Evolutionary conservation across 2,329 filamentous ascomycete genomes (phyloP), one percentile per base, ranked within the genome.

Genomic region (Alternaria incomplexa): DNA sequence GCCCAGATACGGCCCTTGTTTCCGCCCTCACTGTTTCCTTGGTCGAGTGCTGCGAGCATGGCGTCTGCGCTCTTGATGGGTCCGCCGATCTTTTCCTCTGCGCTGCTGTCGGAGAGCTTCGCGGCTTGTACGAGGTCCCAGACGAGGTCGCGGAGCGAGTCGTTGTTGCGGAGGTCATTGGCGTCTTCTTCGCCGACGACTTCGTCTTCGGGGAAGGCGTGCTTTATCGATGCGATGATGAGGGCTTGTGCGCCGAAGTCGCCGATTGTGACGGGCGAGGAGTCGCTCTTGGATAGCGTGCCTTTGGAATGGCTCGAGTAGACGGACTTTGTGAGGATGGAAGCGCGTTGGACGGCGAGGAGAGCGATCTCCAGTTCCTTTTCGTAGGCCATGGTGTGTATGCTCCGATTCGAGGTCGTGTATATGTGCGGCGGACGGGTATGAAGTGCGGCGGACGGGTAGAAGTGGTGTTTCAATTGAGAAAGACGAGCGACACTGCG

Each of bases 171-270:
- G 63, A 99, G 87, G 71, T 90, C 87, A 63, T 88, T 89, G 8
- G 95, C 92, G 82, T 99, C 96, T 82, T 99, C 96, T 82, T 99
- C 96, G 70, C 92, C 96, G 45, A 99, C 93, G 67, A 99, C 92
- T 80, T 93, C 91, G 77, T 99, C 96, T 36, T 89, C 78, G 17
- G 96, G 96, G 84, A 99, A 99, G 81, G 91, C 93, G 81, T 92
- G 88, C 81, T 90, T 90, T 71, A 99, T 90, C 26, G 95, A 95
- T 61, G 90, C 87, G 77, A 98, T 97, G 81, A 99, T 97, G 69
- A 99, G 88, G 30, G 96, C 94, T 84, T 99, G 96, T 40, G 96
- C 96, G 76, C 96, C 96, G 80, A 97, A 98, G 83, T 99, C 96
- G 79, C 95, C 96, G 73, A 98, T 96, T 17, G 96, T 99, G 74